Evolutionary conservation across 75 land plant genomes (phyloP).

Genomic region (Picea sitchensis): DNA sequence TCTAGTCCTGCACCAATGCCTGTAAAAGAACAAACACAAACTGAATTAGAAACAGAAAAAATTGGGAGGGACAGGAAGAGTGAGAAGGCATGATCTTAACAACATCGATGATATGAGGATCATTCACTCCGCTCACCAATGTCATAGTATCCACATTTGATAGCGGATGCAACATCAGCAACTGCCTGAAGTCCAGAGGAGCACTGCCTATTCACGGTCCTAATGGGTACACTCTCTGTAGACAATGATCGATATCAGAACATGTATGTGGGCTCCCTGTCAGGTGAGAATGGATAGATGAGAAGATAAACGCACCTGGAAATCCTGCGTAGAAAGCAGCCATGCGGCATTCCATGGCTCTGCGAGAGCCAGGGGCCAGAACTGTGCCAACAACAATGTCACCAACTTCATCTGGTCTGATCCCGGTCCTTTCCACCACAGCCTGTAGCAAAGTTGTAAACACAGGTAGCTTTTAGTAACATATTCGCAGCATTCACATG

Average conservation of each 20-base stretch:
- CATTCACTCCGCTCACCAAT: conserved; percentile 38
- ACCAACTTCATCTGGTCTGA: conserved; percentile 24
- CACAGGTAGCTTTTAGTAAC: background rate
- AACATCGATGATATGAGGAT: background rate
- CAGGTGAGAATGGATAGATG: background rate
- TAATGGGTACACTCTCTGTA: conserved; percentile 66
- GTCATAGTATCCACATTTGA: conserved; percentile 67
- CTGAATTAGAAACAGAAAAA: background rate
- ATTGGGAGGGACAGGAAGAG: background rate
- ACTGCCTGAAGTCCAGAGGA: conserved; percentile 80
- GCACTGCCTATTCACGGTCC: conserved; percentile 75
- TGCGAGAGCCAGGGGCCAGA: conserved; percentile 24
- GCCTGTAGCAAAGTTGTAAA: conserved; percentile 14
- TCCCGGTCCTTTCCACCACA: conserved; percentile 23
- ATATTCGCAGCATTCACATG: background rate
- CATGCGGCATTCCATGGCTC: conserved; percentile 25
- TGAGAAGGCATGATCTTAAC: too few species aligned
- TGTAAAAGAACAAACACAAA: conserved; percentile 3
- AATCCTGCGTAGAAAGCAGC: conserved; percentile 28
- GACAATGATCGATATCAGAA: background rate
- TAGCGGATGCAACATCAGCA: conserved; percentile 76
- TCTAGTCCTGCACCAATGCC: conserved; percentile 33
- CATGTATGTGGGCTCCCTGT: background rate
- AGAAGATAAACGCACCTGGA: conserved; percentile 9
- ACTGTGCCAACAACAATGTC: conserved; percentile 30